Conservation (phyloP, 1,284 basidiomycete genomes). For the Malassezia vespertilionis region DNA sequence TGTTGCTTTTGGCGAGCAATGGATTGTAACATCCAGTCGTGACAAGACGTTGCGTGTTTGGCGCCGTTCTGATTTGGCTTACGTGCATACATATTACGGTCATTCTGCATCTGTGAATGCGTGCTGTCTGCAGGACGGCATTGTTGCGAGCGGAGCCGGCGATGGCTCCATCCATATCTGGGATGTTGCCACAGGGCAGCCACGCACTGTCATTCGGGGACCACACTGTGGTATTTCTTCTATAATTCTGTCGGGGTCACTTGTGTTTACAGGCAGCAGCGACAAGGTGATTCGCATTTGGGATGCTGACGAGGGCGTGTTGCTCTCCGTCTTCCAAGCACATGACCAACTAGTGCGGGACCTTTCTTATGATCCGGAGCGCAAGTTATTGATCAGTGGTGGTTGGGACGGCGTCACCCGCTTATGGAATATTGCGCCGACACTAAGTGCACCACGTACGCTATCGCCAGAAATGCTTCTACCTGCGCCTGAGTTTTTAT, state of each 20-base stretch:
- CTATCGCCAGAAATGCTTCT: too few species aligned
- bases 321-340: slow-evolving; percentile 1
- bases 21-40: slow-evolving; percentile 14
- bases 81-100: not conserved
- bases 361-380: slow-evolving; percentile 2
- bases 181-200: not conserved
- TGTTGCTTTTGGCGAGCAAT: not conserved
- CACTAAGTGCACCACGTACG: too few species aligned
- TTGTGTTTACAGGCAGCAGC: slow-evolving; percentile 10
- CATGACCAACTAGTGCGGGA: slow-evolving; percentile 11
- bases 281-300: slow-evolving; percentile 8
- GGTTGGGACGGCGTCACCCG: slow-evolving; percentile 11
- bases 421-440: slow-evolving; percentile 7
- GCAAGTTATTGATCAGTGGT: slow-evolving; percentile 8
- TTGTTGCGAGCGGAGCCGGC: slow-evolving; percentile 7
- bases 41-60: slow-evolving; percentile 15
- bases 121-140: slow-evolving; percentile 4
- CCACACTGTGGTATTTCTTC: slow-evolving; percentile 5
- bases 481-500: too few species aligned
- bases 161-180: slow-evolving; percentile 9
- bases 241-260: not conserved
- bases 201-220: not conserved
- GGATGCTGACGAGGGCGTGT: not conserved
- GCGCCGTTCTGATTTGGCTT: not conserved
- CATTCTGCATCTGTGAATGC: slow-evolving; percentile 9